Base-by-base conservation (phyloP, 1,284 basidiomycete genomes). In the Puccinia coronata region DNA sequence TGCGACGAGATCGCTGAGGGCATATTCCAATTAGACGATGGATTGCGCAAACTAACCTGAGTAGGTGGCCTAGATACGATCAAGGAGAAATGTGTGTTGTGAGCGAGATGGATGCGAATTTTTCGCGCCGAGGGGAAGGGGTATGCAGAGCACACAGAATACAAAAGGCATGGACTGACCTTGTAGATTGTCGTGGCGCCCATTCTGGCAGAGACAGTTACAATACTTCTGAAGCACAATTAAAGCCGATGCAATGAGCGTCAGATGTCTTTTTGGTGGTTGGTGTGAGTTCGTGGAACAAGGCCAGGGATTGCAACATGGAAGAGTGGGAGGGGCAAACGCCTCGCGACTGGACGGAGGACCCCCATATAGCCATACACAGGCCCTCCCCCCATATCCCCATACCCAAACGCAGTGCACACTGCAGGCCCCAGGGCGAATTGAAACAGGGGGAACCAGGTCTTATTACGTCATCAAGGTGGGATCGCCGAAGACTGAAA, bases 171-270 rank as follows among this genome's bases (percentile, higher is more conserved):
- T 39, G 47, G 16, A 51, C 43, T 31, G 36, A 73, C 71, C 53
- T 73, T 73, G 53, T 73, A 73, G 23, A 73, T 59, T 57, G 53
- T 59, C 12, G 71, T 73, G n/a, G 71, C n/a, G 14, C 39, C 53
- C 71, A 73, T 71, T 71, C 47, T 53, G 2, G 34, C 31, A 71
- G 47, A 53, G 34, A 71, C 41, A 71, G 49, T 20, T 34, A 69
- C 11, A 49, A 34, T n/a, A 3, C 36, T 41, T 65, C 39, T 9
- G n/a, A 23, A 53, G n/a, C 11, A 12, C n/a, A 70, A 49, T 43
- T 34, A 39, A 53, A 47, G 39, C 23, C 18, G 34, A 18, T 3
- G 34, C 25, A 63, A 20, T 14, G 63, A 39, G 34, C n/a, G 47
- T 43, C 18, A 23, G n/a, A 23, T 1, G 28, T 6, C 20, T 43